These are phyloP conservation scores for Sclerotinia sclerotiorum DNA, from an alignment of 2,329 filamentous ascomycete species.

Conservation along the genomic window DNA sequence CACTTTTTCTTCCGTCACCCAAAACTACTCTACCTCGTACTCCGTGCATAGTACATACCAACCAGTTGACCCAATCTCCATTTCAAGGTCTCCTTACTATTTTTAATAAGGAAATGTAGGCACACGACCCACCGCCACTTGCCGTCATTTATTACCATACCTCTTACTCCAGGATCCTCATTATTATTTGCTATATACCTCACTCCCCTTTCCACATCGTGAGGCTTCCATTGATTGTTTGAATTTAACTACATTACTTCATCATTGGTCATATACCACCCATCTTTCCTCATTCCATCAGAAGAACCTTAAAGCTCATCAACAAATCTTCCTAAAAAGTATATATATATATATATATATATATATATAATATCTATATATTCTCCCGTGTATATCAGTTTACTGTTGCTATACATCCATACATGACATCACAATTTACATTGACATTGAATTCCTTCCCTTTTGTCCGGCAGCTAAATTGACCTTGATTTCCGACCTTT, in stretches of 20 bases:
- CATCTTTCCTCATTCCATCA: background rate
- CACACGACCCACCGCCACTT: conserved; percentile 13
- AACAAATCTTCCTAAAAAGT: background rate
- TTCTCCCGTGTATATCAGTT: background rate
- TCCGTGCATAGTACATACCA: background rate
- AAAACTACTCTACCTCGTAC: background rate
- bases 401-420: conserved; percentile 9
- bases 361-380: background rate
- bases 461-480: background rate
- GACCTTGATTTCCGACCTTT: conserved; percentile 1
- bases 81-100: background rate
- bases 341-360: background rate
- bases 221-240: background rate
- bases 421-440: conserved; percentile 4
- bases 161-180: background rate
- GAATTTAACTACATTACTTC: background rate
- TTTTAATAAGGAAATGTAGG: background rate
- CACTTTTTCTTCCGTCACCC: conserved; percentile 3
- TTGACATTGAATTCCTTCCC: conserved; percentile 4
- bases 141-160: conserved; percentile 8
- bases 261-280: background rate
- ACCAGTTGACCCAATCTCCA: background rate
- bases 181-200: conserved; percentile 4
- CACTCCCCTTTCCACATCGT: background rate
- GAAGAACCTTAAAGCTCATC: background rate